phyloP scores from a whole-genome alignment of 331 rosid genomes.

The Cucumis variabilis region DNA sequence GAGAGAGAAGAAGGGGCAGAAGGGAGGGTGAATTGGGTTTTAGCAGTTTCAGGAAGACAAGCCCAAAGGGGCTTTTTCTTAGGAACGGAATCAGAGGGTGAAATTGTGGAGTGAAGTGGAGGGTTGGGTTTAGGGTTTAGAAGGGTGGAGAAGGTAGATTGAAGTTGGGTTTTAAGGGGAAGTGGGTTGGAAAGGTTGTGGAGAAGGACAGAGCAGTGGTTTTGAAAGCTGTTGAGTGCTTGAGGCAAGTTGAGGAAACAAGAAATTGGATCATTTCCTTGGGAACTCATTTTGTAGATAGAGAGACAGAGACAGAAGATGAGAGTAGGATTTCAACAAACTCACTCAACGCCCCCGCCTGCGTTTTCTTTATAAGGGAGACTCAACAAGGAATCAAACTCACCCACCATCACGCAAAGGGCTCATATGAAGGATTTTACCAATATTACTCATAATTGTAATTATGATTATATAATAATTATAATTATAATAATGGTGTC shows the following conservation, averaged over 20 bases:
- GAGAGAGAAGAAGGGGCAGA: conserved; percentile 31
- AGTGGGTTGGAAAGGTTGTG: conserved; percentile 46
- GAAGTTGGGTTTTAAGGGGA: conserved; percentile 48
- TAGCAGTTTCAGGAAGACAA: conserved; percentile 46
- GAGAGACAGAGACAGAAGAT: no score
- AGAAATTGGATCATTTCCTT: conserved; percentile 18
- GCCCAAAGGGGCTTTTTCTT: conserved; percentile 56
- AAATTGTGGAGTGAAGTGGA: conserved; percentile 38
- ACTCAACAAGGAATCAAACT: background rate
- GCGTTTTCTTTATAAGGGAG: background rate
- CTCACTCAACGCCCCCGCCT: no score
- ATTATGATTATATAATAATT: no score
- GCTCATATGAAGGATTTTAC: no score
- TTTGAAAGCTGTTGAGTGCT: conserved; percentile 54
- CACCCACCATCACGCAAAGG: no score
- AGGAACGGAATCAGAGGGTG: conserved; percentile 30
- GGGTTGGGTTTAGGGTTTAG: conserved; percentile 42
- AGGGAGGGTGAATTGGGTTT: conserved; percentile 7
- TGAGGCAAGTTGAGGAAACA: conserved; percentile 50
- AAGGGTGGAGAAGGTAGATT: conserved; percentile 46
- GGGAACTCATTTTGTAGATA: conserved; percentile 43
- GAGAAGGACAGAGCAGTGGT: conserved; percentile 47
- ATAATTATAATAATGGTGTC: no score
- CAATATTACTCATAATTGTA: no score
- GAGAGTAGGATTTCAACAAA: background rate